A percentile compares a stretch with the other conserved stretches of the same genome.
These are phyloP conservation scores for Pichia sp. DNA, from an alignment of 1,139 yeast genomes.

Conservation along the genomic window DNA sequence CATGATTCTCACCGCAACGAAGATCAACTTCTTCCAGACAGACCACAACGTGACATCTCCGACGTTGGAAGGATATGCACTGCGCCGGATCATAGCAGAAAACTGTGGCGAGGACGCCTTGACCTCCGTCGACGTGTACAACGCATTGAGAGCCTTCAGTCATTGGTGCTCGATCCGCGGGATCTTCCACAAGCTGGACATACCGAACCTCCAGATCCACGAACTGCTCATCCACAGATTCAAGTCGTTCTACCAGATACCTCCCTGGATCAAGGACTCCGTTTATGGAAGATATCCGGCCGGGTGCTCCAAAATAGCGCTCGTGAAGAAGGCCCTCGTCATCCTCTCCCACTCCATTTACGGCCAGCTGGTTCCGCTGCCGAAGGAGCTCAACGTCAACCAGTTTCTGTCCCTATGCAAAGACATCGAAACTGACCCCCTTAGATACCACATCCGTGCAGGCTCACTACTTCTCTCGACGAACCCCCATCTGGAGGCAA, in stretches of 20 bases:
- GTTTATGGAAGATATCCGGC: constrained; percentile 49
- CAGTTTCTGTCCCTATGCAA: constrained; percentile 43
- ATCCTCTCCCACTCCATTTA: constrained; percentile 31
- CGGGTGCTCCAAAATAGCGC: constrained; percentile 48
- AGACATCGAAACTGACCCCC: constrained; percentile 46
- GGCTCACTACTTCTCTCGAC: constrained; percentile 38
- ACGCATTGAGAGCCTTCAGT: constrained; percentile 49
- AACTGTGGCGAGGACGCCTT: constrained; percentile 43
- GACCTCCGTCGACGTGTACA: constrained; percentile 41
- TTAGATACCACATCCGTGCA: constrained; percentile 47
- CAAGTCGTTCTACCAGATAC: constrained; percentile 42
- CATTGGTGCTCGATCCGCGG: constrained; percentile 58
- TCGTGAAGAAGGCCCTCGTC: constrained; percentile 39
- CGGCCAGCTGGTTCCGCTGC: constrained; percentile 32
- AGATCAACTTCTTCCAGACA: constrained; percentile 52
- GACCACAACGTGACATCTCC: constrained; percentile 47
- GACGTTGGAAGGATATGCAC: constrained; percentile 43
- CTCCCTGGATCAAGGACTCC: constrained; percentile 38
- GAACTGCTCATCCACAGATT: constrained; percentile 35
- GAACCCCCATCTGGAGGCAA: constrained; percentile 35
- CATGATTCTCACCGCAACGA: constrained; percentile 43
- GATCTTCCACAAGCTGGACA: constrained; percentile 40
- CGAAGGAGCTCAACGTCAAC: constrained; percentile 29
- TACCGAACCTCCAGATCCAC: constrained; percentile 40
- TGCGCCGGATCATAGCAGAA: constrained; percentile 39